Evolutionary conservation across 2,329 filamentous ascomycete species (phyloP).

Genomic region (Ophiosphaerella herpotricha): DNA sequence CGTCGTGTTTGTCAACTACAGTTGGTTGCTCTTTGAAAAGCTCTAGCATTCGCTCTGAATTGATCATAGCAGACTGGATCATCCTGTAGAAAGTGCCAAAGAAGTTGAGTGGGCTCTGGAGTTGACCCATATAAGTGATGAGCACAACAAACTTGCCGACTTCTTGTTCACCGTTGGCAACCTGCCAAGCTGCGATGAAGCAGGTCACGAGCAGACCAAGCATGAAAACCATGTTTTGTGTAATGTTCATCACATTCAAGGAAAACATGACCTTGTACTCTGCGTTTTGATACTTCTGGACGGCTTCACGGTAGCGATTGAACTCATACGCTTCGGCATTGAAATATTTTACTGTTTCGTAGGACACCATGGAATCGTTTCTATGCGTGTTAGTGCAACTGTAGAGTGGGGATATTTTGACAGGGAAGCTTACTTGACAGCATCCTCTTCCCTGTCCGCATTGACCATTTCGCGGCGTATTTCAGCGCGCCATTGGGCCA

Average conservation of each 20-base stretch:
- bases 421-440: conserved; percentile 70
- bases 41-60: conserved; percentile 91
- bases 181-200: conserved; percentile 72
- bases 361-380: conserved; percentile 98
- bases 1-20: conserved; percentile 76
- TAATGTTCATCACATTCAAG: conserved; percentile 63
- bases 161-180: conserved; percentile 63
- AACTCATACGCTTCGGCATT: conserved; percentile 65
- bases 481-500: conserved; percentile 91
- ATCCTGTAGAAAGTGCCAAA: conserved; percentile 94
- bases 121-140: conserved; percentile 74
- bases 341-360: conserved; percentile 76
- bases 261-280: conserved; percentile 63
- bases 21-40: conserved; percentile 95
- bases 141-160: conserved; percentile 73
- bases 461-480: conserved; percentile 94
- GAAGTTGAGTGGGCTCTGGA: conserved; percentile 72
- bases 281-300: conserved; percentile 61
- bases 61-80: conserved; percentile 96
- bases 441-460: conserved; percentile 90
- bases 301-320: conserved; percentile 60
- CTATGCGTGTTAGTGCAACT: conserved; percentile 43
- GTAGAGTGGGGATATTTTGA: neutral
- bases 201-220: conserved; percentile 68
- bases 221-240: conserved; percentile 67